A percentile compares a stretch with the other conserved stretches of the same genome.
phyloP scores from a whole-genome alignment of 2,329 filamentous ascomycete genomes.

The Trichoderma sp. region DNA sequence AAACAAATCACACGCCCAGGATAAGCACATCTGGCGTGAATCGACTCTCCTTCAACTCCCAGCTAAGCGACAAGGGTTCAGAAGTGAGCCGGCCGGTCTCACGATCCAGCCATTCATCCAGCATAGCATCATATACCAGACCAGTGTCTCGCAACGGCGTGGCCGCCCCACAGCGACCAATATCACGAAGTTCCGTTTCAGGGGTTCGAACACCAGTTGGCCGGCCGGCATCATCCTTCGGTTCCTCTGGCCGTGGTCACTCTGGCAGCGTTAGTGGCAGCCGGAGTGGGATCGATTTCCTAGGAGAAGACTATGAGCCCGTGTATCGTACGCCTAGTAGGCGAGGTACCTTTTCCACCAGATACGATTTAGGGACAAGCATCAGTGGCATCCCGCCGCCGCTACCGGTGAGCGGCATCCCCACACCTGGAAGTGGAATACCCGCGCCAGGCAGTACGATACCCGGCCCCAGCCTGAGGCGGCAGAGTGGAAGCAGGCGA shows the following conservation, averaged over 20 bases:
- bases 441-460: conserved; percentile 52
- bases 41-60: conserved; percentile 65
- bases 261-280: conserved; percentile 62
- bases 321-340: conserved; percentile 58
- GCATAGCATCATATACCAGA: conserved; percentile 58
- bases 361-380: conserved; percentile 49
- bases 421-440: conserved; percentile 50
- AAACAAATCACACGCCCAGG: conserved; percentile 57
- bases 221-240: conserved; percentile 72
- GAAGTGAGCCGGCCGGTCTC: conserved; percentile 68
- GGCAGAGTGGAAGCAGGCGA: conserved; percentile 51
- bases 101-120: conserved; percentile 68
- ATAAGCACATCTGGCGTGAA: conserved; percentile 66
- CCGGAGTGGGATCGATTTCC: conserved; percentile 53
- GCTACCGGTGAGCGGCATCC: conserved; percentile 49
- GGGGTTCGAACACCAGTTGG: conserved; percentile 68
- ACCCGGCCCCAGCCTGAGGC: conserved; percentile 50
- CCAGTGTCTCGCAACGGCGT: conserved; percentile 59
- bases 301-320: conserved; percentile 49
- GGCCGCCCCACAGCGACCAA: conserved; percentile 60
- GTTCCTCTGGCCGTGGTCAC: conserved; percentile 63
- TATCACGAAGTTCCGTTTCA: conserved; percentile 65
- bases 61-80: conserved; percentile 56
- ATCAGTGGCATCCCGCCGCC: conserved; percentile 47
- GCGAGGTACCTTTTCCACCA: conserved; percentile 57